These are phyloP conservation scores for Yarrowia galli DNA, from an alignment of 1,139 yeast genomes.

Conservation along the genomic window DNA sequence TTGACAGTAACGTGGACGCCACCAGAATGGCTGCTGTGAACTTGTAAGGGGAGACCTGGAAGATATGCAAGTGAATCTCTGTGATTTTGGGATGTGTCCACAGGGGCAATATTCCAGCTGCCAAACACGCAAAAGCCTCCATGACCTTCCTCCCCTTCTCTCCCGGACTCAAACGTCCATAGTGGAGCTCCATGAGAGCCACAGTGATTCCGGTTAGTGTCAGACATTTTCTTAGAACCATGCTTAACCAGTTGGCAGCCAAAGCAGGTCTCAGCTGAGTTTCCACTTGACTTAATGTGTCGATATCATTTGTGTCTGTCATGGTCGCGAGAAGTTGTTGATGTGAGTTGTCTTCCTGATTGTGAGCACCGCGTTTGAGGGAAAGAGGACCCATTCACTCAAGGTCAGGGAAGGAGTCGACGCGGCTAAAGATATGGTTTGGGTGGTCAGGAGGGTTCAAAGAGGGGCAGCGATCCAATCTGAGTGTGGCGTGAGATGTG, in stretches of 20 bases:
- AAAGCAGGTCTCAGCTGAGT: background rate
- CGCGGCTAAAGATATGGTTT: conserved; percentile 1
- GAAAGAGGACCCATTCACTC: too few relatives aligned
- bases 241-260: background rate
- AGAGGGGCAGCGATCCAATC: background rate
- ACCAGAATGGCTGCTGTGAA: background rate
- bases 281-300: background rate
- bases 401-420: background rate
- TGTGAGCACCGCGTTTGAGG: too few relatives aligned
- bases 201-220: background rate
- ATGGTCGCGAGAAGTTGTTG: background rate
- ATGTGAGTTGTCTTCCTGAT: too few relatives aligned
- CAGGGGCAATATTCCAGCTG: background rate
- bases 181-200: background rate
- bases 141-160: conserved; percentile 5
- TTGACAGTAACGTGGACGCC: background rate
- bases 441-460: background rate
- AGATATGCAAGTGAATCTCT: background rate
- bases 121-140: background rate
- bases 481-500: background rate
- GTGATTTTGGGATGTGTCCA: background rate
- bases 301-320: background rate
- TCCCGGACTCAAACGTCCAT: background rate
- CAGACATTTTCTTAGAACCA: conserved; percentile 2
- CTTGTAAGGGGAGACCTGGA: conserved; percentile 5